Evolutionary conservation across 1,284 basidiomycete species (phyloP).

Genomic region (Trichosporon asahii): DNA sequence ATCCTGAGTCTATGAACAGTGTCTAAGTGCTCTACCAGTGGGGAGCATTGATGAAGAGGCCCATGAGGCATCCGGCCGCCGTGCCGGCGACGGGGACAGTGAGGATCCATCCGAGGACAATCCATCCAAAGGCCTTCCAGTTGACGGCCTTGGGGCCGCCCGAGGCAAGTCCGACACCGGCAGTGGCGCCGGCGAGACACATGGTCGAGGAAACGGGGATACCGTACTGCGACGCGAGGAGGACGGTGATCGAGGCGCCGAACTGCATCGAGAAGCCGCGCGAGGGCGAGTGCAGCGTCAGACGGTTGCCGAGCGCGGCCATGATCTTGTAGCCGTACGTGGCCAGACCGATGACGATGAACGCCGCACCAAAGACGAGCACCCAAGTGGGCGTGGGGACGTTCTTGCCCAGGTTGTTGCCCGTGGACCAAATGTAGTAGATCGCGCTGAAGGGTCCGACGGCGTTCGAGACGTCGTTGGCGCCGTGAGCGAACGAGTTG

Average conservation of each 20-base stretch:
- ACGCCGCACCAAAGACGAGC: conserved; percentile 49
- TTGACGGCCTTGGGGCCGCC: conserved; percentile 50
- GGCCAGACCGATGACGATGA: conserved; percentile 54
- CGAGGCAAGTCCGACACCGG: conserved; percentile 53
- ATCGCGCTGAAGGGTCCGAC: conserved; percentile 48
- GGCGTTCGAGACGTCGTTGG: conserved; percentile 50
- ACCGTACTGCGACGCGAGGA: conserved; percentile 51
- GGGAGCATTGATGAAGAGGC: conserved; percentile 49
- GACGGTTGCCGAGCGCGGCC: conserved; percentile 53
- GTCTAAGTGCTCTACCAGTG: conserved; percentile 28
- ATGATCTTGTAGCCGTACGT: conserved; percentile 52
- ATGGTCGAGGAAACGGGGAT: conserved; percentile 52
- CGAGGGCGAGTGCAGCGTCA: conserved; percentile 54
- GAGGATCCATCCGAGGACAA: conserved; percentile 42
- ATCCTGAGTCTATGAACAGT: conserved; percentile 3
- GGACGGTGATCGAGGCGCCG: conserved; percentile 53
- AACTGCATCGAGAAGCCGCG: conserved; percentile 56
- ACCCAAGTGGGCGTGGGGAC: conserved; percentile 53
- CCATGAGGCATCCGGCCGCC: conserved; percentile 46
- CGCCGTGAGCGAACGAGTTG: conserved; percentile 55
- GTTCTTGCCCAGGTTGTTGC: conserved; percentile 37
- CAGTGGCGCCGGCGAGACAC: conserved; percentile 54
- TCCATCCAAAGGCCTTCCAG: conserved; percentile 31
- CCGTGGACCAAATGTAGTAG: conserved; percentile 51
- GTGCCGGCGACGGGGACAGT: conserved; percentile 52